Evolutionary conservation across 1,284 basidiomycete genomes (phyloP).

Genomic region (Mycosarcoma mackinlayi): DNA sequence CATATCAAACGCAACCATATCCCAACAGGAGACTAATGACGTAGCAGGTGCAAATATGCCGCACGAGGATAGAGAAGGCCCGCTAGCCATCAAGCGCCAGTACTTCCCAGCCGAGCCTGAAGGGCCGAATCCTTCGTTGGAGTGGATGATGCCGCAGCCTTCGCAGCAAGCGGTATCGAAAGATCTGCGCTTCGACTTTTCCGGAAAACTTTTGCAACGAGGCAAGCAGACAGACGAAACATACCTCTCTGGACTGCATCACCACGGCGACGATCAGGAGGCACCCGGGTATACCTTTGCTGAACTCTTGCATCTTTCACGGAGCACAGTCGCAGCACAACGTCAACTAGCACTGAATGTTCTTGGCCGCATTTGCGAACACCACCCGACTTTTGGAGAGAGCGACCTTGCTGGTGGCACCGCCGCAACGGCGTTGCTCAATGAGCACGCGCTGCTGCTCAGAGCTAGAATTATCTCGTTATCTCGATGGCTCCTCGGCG

Average conservation of each 20-base stretch:
- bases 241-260: slow-evolving; percentile 78
- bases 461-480: slow-evolving; percentile 38
- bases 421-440: slow-evolving; percentile 11
- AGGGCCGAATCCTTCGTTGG: slow-evolving; percentile 45
- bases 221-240: slow-evolving; percentile 32
- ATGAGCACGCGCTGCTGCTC: slow-evolving; percentile 19
- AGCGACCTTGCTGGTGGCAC: not conserved
- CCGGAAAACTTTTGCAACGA: slow-evolving; percentile 37
- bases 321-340: slow-evolving; percentile 86
- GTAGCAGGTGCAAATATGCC: slow-evolving; percentile 6
- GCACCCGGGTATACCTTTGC: slow-evolving; percentile 88
- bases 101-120: slow-evolving; percentile 79
- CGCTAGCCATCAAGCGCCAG: slow-evolving; percentile 82
- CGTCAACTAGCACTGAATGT: slow-evolving; percentile 83
- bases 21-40: slow-evolving; percentile 55
- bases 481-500: slow-evolving; percentile 54
- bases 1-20: slow-evolving; percentile 69
- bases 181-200: slow-evolving; percentile 60
- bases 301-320: slow-evolving; percentile 83
- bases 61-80: slow-evolving; percentile 77
- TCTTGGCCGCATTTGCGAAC: slow-evolving; percentile 73
- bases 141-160: slow-evolving; percentile 54
- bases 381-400: slow-evolving; percentile 18
- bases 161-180: slow-evolving; percentile 1
- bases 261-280: slow-evolving; percentile 80